Base-by-base conservation (phyloP, 208 protist genomes). In the Wallacemonas sp. region DNA sequence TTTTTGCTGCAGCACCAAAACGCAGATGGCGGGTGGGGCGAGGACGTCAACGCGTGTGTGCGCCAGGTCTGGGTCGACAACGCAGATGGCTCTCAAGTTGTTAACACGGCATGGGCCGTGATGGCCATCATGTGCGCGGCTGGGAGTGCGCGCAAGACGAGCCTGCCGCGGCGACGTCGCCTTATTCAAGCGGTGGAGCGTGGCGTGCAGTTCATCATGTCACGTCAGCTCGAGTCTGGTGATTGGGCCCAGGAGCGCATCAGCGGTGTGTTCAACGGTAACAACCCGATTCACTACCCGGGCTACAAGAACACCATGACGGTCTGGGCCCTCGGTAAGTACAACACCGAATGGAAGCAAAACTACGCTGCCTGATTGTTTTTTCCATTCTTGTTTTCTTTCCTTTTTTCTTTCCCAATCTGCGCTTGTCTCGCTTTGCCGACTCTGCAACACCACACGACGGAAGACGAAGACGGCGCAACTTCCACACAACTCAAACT, bases 231-330 rank as follows among this genome's bases (percentile, higher is more conserved):
- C 21, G 62, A 26, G 8, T 86, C 71, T 17, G 95, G 95, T 3
- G 93, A 97, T 63, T 98, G 91, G 88, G 45, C 72, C 1, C 96
- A 98, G 83, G 90, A 98, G 81, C 77, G 90, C 54, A 98, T 99
- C 62, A 92, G 82, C 64, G 98, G 98, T 30, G 93, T 99, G 27
- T 99, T 99, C 79, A 99, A 99, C 83, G 96, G 95, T 47, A 98
- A 97, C 79, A 99, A 98, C 79, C 92, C 93, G 27, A 99, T 99
- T 64, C 86, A 94, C 72, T 99, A 99, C 81, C 90, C 94, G 0
- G 83, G 87, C n/a, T 98, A 98, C 72, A 96, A 95, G 70, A 97
- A 99, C 71, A 88, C 81, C 15, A 99, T 99, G 89, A 78, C 98
- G 45, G 93, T 99, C 46, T 99, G 98, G 98, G 97, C 98, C 5